Percentiles rank a stretch among this genome's conserved stretches.
Conservation (phyloP, 495 filamentous ascomycete genomes). For the Penicillium ochrochloron region DNA sequence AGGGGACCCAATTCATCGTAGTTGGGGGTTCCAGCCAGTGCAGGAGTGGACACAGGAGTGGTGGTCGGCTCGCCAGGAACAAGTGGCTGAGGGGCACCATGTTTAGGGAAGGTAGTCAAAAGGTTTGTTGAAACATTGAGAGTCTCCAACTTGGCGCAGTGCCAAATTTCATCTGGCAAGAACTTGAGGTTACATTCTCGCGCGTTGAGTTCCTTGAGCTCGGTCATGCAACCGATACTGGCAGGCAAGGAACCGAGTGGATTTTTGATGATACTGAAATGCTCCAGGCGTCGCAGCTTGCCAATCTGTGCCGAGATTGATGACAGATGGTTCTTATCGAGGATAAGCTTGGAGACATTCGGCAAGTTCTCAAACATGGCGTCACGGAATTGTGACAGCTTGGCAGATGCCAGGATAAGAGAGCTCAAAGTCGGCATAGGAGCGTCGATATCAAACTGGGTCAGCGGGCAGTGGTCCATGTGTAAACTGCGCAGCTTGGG, state of each 20-base stretch:
- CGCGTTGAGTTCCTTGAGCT: constrained; percentile 83
- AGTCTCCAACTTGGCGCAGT: constrained; percentile 82
- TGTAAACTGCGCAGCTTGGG: constrained; percentile 79
- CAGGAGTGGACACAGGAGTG: constrained; percentile 59
- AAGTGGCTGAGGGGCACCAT: constrained; percentile 64
- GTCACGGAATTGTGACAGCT: constrained; percentile 83
- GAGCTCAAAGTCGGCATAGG: constrained; percentile 80
- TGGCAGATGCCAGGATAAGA: constrained; percentile 84
- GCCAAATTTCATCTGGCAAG: constrained; percentile 92
- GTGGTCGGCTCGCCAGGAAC: constrained; percentile 54
- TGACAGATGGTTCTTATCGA: constrained; percentile 96
- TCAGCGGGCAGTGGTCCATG: constrained; percentile 91
- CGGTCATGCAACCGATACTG: constrained; percentile 82
- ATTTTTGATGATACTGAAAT: constrained; percentile 93
- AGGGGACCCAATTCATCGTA: constrained; percentile 77
- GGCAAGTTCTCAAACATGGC: constrained; percentile 84
- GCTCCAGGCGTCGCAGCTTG: constrained; percentile 79
- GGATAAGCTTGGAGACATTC: constrained; percentile 80
- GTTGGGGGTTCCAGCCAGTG: constrained; percentile 62
- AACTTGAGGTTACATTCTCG: constrained; percentile 89
- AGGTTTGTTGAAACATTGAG: constrained; percentile 96
- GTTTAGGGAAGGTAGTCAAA: constrained; percentile 86
- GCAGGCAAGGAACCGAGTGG: constrained; percentile 78
- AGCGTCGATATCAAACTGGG: constrained; percentile 81
- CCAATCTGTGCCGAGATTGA: constrained; percentile 84